Conservation (phyloP, 768 basidiomycete genomes). For the Hysterangium stoloniferum region DNA sequence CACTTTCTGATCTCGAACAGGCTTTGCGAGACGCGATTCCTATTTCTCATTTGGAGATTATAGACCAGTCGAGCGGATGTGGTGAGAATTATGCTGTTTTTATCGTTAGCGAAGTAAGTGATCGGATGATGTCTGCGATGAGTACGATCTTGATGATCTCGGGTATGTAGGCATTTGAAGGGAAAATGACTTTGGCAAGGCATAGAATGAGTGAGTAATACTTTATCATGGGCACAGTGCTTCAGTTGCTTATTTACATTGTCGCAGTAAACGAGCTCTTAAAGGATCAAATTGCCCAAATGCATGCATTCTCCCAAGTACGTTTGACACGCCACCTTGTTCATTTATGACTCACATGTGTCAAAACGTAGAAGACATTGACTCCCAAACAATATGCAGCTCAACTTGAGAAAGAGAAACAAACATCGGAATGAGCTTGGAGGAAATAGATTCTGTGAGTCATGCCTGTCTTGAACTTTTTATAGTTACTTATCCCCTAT, state of each 20-base stretch:
- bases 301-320: constrained; percentile 90
- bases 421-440: too few relatives aligned
- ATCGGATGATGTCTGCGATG: not conserved
- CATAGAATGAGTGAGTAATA: constrained; percentile 55
- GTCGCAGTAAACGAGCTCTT: constrained; percentile 64
- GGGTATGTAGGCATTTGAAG: constrained; percentile 54
- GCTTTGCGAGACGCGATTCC: constrained; percentile 58
- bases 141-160: not conserved
- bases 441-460: too few relatives aligned
- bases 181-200: constrained; percentile 69
- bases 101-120: constrained; percentile 66
- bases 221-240: not conserved
- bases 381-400: constrained; percentile 61
- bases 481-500: too few relatives aligned
- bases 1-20: constrained; percentile 45
- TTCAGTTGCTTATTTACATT: not conserved
- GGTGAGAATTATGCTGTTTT: constrained; percentile 70
- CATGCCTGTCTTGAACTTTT: too few relatives aligned
- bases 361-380: constrained; percentile 51
- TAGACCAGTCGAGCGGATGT: constrained; percentile 74
- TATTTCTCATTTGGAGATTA: constrained; percentile 61
- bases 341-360: not conserved
- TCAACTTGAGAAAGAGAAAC: constrained; percentile 22
- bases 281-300: constrained; percentile 65
- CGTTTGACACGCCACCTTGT: constrained; percentile 7